These are phyloP conservation scores for Geopyxis carbonaria DNA, from an alignment of 495 filamentous ascomycete genomes.

Conservation along the genomic window DNA sequence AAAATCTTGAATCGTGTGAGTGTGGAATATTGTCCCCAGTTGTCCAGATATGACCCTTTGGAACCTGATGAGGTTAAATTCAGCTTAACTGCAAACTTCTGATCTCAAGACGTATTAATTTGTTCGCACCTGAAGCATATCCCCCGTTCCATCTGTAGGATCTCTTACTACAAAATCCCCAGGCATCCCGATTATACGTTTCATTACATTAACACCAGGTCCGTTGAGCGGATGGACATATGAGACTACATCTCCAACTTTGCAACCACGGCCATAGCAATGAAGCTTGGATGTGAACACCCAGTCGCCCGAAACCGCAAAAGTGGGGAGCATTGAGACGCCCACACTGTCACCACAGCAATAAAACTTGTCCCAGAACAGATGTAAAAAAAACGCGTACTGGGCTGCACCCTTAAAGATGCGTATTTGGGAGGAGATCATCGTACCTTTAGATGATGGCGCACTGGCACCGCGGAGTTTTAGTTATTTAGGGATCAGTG, in stretches of 20 bases:
- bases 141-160: conserved; percentile 32
- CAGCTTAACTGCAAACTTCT: too few species aligned
- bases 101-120: too few species aligned
- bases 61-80: too few species aligned
- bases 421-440: not conserved
- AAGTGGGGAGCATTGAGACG: conserved; percentile 68
- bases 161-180: conserved; percentile 78
- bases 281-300: conserved; percentile 48
- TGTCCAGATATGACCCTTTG: conserved; percentile 75
- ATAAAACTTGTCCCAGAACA: conserved; percentile 40
- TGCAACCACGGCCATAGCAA: conserved; percentile 48
- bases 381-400: conserved; percentile 28
- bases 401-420: not conserved
- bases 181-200: conserved; percentile 70
- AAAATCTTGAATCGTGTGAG: conserved; percentile 71
- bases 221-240: conserved; percentile 54
- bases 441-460: too few species aligned
- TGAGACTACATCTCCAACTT: conserved; percentile 66
- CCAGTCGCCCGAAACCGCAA: conserved; percentile 45
- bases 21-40: conserved; percentile 70
- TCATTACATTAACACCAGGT: conserved; percentile 44
- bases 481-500: too few species aligned
- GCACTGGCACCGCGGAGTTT: too few species aligned
- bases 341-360: conserved; percentile 39
- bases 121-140: conserved; percentile 68